Evolutionary conservation across 495 filamentous ascomycete genomes (phyloP).

Genomic region (Xylaria curta): DNA sequence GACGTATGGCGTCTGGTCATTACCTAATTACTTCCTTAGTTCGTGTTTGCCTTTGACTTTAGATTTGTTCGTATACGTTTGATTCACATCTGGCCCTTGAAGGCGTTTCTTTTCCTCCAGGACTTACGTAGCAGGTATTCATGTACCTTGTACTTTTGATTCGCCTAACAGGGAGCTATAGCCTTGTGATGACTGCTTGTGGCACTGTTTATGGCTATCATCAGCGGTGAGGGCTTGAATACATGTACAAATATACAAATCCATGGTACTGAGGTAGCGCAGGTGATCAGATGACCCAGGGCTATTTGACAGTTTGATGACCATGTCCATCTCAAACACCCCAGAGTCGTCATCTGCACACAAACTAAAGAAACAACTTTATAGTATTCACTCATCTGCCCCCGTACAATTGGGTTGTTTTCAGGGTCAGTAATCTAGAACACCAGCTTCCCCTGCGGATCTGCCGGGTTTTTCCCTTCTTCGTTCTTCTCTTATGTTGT

Average conservation of each 20-base stretch:
- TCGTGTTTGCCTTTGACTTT: background rate
- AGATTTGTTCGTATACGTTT: background rate
- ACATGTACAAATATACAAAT: conserved; percentile 4
- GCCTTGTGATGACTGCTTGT: background rate
- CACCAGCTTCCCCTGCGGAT: background rate
- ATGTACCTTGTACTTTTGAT: background rate
- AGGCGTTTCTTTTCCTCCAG: background rate
- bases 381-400: background rate
- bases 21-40: background rate
- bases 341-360: background rate
- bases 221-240: conserved; percentile 12
- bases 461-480: too few species aligned
- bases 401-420: background rate
- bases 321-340: background rate
- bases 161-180: background rate
- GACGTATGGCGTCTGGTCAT: background rate
- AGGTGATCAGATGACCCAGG: conserved; percentile 24
- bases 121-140: background rate
- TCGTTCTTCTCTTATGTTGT: background rate
- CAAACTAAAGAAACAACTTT: background rate
- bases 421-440: background rate
- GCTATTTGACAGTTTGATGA: conserved; percentile 14
- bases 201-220: conserved; percentile 7
- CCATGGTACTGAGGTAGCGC: conserved; percentile 24
- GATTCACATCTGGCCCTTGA: background rate